Evolutionary conservation across 306 rosid species (phyloP), one percentile per base, ranked within the genome.

Genomic region (Fagus crenata): DNA sequence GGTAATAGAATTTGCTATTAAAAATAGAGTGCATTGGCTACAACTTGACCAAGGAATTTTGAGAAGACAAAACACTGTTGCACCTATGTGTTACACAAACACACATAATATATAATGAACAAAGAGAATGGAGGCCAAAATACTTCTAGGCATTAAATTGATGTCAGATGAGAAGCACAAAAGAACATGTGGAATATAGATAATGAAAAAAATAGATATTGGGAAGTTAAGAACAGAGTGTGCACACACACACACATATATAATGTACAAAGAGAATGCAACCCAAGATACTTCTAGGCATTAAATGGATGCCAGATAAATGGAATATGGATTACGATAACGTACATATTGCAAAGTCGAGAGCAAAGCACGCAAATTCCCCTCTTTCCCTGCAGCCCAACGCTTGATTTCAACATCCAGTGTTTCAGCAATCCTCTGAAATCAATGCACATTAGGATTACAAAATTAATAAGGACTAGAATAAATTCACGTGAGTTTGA

Each of bases 311-410:
- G 31, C 59, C 43, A 46, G 61, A 63, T 58, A 46, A 61, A 22
- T 68, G 41, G 71, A 8, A 84, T 74, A 53, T 60, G 4, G 43
- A 63, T 41, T 15, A 81, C 67, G 54, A 56, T 40, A 71, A 81
- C 96, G 37, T 96, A 96, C 99, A 84, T 96, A 96, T 91, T 95
- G 99, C 86, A 95, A 61, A 55, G 97, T 92, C 17, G 99, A 95
- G 55, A 95, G 89, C 83, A 95, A 82, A 82, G 97, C 97, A 53
- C 99, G 99, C 88, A 95, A 81, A 81, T 95, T 95, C 49, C 97
- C 99, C 73, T 95, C 99, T 83, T 95, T 95, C 60, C 99, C 99
- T 49, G 96, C 91, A 82, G 97, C 86, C 99, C 99, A 95, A 58
- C 99, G 99, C 89, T 89, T 95, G 84, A 95, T 89, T 86, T 95